Evolutionary conservation across 208 protist species (phyloP), one percentile per base, ranked within the genome.

Genomic region (Plasmodiophora brassicae): DNA sequence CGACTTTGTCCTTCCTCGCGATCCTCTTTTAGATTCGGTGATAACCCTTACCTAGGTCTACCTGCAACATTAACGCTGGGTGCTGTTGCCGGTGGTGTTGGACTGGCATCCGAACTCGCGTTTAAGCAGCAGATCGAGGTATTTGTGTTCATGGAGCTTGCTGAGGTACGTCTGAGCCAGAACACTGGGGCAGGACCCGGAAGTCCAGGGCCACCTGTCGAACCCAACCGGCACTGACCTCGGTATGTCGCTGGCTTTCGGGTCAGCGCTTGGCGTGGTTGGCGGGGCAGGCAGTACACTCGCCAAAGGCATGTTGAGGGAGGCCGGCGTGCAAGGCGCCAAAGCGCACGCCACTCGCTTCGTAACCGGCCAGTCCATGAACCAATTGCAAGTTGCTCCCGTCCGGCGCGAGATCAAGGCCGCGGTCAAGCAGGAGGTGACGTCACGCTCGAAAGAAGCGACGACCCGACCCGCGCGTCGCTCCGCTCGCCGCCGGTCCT

Each of bases 31-130:
- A n/a, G 65, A 36, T 78, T 78, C 5, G 41, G 10, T 78, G 65
- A 5, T 38, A 38, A 78, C 10, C 65, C 65, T 78, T n/a, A 78
- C 5, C 20, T 32, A 78, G 65, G 65, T 5, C n/a, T 78, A 5
- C n/a, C 41, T 8, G 32, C 65, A 32, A 78, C 65, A 32, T 32
- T 78, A 32, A 38, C 65, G 5, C 65, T 78, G 41, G 65, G 65
- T 44, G 65, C 65, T 32, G 5, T 78, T 78, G 65, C 65, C 5
- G 65, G 65, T 78, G 65, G 65, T 32, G 65, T 78, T 78, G 65
- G 65, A 38, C n/a, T 78, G 32, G 65, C 65, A 44, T 78, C 65
- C 14, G 65, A 78, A 38, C 65, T 36, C 14, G 65, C 65, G n/a
- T 5, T 78, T 5, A 78, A 78, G 65, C 65, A 78, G 41, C 5